phyloP scores from a whole-genome alignment of 768 basidiomycete genomes.

The Mycena galopus region DNA sequence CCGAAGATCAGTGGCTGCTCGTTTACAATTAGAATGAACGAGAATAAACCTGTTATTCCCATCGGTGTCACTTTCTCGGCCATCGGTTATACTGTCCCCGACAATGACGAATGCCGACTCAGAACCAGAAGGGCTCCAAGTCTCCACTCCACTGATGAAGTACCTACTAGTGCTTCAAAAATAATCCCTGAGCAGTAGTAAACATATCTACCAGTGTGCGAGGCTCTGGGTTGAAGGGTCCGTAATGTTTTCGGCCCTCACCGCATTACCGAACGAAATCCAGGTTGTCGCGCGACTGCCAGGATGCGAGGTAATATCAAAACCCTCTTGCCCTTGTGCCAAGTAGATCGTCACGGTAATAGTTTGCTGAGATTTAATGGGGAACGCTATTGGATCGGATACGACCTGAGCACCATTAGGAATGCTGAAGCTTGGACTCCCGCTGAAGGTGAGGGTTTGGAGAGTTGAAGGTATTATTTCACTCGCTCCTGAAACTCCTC shows the following conservation, averaged over 20 bases:
- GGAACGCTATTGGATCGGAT: slow-evolving; percentile 59
- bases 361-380: slow-evolving; percentile 52
- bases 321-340: slow-evolving; percentile 55
- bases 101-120: slow-evolving; percentile 55
- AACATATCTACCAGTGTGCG: slow-evolving; percentile 52
- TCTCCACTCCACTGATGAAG: slow-evolving; percentile 60
- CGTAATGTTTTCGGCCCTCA: slow-evolving; percentile 51
- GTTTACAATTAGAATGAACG: neutral
- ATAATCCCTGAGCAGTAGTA: neutral
- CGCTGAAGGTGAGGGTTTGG: slow-evolving; percentile 59
- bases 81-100: slow-evolving; percentile 68
- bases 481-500: slow-evolving; percentile 52
- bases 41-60: slow-evolving; percentile 56
- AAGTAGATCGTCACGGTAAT: slow-evolving; percentile 59
- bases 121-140: slow-evolving; percentile 48
- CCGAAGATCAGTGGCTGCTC: neutral
- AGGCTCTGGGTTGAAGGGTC: slow-evolving; percentile 46
- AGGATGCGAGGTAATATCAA: slow-evolving; percentile 60
- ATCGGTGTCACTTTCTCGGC: slow-evolving; percentile 60
- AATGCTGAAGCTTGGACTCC: slow-evolving; percentile 52
- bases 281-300: slow-evolving; percentile 64
- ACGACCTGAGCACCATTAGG: slow-evolving; percentile 61
- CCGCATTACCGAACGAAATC: slow-evolving; percentile 54
- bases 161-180: slow-evolving; percentile 45
- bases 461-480: slow-evolving; percentile 52